Base-by-base conservation (phyloP, 2,329 filamentous ascomycete genomes). In the Tolypocladium cylindrosporum region DNA sequence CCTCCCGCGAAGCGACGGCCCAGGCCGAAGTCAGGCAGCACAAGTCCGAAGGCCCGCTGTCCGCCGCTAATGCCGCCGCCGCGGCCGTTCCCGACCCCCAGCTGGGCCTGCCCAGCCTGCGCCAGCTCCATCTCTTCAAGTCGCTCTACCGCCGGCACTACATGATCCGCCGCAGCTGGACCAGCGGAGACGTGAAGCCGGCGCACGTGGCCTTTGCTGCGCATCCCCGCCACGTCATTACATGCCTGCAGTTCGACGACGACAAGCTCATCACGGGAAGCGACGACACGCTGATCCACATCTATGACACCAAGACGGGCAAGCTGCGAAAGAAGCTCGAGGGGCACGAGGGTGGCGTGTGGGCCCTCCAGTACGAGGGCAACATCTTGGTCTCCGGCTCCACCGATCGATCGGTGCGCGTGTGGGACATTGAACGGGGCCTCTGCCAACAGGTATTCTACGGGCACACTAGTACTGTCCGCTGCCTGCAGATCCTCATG, bases 201-300 rank as follows among this genome's bases (percentile, higher is more conserved):
- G 85, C 88, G 52, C 94, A 99, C 66, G 87, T 99, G 59, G 94
- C 94, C 5, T 97, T 99, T 72, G 87, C 91, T n/a, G 94, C 94
- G 6, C 94, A 99, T 69, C 91, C 94, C 60, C 86, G 91, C 40
- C 93, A 97, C 75, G 94, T 99, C 61, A 96, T 99, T 56, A 99
- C 94, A 19, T 99, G 94, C 69, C 80, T 99, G 57, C 92, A 99
- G 70, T 99, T 99, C 66, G 94, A 99, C 68, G 90, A 92, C 54
- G 92, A 99, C 77, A 97, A 97, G 74, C 97, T 99, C 64, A 82
- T 99, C 64, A 99, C 94, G 1, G 94, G 94, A 34, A 97, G 93
- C 68, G 94, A 99, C 70, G 94, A 99, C 69, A 96, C 92, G 4
- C 87, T 97, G 61, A 99, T 99, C 67, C 92, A 99, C 66, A 91